phyloP scores from a whole-genome alignment of 495 filamentous ascomycete genomes.

The Parathielavia appendiculata region DNA sequence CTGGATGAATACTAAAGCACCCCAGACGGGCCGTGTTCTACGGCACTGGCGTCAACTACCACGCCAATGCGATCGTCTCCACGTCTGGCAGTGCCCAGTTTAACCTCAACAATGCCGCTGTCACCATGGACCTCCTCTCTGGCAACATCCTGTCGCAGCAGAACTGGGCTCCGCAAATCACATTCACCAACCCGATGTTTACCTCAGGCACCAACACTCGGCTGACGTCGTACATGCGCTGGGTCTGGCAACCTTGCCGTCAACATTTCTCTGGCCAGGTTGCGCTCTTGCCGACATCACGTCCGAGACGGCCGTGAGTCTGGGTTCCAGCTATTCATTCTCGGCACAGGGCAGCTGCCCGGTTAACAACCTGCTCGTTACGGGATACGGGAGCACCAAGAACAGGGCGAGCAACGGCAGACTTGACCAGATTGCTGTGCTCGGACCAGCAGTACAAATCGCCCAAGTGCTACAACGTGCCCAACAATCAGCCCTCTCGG shows the following conservation, averaged over 20 bases:
- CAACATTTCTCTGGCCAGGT: conserved; percentile 2
- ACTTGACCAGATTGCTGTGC: background rate
- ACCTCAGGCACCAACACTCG: conserved; percentile 1
- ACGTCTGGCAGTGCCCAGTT: conserved; percentile 4
- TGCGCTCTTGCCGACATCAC: conserved; percentile 3
- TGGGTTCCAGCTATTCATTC: background rate
- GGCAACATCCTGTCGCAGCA: conserved; percentile 10
- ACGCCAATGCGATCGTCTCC: background rate
- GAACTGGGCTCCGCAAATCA: conserved; percentile 8
- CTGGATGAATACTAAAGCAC: background rate
- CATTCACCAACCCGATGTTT: conserved; percentile 4
- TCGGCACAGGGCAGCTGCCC: background rate
- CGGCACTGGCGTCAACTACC: conserved; percentile 5
- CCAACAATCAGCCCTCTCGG: conserved; percentile 1
- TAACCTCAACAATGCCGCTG: conserved; percentile 1
- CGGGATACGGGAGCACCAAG: conserved; percentile 4
- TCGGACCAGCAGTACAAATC: conserved; percentile 6
- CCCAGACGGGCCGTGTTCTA: background rate
- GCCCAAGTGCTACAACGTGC: conserved; percentile 10
- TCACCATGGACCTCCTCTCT: conserved; percentile 5
- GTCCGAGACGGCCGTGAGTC: conserved; percentile 1
- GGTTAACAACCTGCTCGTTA: conserved; percentile 3
- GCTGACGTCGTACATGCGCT: background rate
- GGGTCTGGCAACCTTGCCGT: conserved; percentile 1
- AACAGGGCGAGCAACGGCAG: conserved; percentile 1